Base-by-base conservation (phyloP, 768 basidiomycete species). In the Tricholoma flavovirens region DNA sequence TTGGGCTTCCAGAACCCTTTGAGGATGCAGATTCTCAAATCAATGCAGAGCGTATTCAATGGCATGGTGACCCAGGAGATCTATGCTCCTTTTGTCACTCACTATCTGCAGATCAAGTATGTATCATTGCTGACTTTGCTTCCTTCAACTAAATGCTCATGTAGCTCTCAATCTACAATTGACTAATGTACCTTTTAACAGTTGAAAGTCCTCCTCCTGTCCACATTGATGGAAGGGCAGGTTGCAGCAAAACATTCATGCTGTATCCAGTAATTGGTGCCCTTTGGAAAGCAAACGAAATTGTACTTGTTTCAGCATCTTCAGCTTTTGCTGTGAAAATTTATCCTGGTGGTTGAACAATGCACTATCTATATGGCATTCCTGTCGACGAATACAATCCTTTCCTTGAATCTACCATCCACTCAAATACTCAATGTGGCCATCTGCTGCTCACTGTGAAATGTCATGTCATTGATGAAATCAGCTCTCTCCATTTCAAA, bases 171-270 rank as follows among this genome's bases (percentile, higher is more conserved):
- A 15, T 65, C 14, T 65, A 62, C 38, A 26, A 58, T 17, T 55
- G 5, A 6, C 11, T 51, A 10, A 29, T 30, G 49, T 26, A 6
- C 17, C 26, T 33, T 17, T 29, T 68, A 7, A 9, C 51, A 6
- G 35, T 58, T 1, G 33, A 51, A 0, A 19, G 46, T 0, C 59
- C 67, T 6, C 55, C 70, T 0, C 61, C 55, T 36, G 59, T 65
- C 5, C 75, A 75, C 54, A 52, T 77, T 8, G 70, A 76, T 57
- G 74, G 75, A 4, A 69, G 70, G 49, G 74, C 75, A 3, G 75
- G 75, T 0, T 58, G 72, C 4, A 75, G 75, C 0, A 78, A 78
- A 59, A 77, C 75, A 1, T 73, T 66, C 26, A 33, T 76, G 2
- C 56, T 72, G 1, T 69, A 69, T 29, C 62, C 73, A 0, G 53